These are phyloP conservation scores for Combretum micranthum DNA, from an alignment of 345 rosid species.

Conservation along the genomic window DNA sequence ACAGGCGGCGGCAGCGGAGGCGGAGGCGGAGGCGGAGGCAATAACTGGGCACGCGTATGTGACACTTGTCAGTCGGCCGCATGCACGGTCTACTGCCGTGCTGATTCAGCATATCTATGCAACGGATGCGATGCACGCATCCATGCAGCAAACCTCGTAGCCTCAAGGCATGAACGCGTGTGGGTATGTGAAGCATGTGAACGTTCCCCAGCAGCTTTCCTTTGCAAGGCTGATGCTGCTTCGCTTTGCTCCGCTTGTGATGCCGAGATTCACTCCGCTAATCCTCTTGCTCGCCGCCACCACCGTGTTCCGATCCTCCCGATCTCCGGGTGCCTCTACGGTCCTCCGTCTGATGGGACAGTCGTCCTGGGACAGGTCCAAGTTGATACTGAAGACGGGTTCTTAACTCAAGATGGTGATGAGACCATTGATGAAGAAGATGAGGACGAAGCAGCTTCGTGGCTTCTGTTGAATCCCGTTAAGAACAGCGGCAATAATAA, in stretches of 20 bases:
- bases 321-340: constrained; percentile 28
- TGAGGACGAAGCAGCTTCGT: constrained; percentile 73
- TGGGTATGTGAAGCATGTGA: constrained; percentile 79
- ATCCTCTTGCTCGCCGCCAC: constrained; percentile 87
- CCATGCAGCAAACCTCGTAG: constrained; percentile 69
- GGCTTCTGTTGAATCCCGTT: constrained; percentile 61
- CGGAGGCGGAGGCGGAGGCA: constrained; percentile 13
- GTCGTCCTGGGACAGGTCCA: constrained; percentile 14
- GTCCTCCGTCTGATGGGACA: constrained; percentile 17
- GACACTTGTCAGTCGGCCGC: constrained; percentile 72
- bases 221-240: constrained; percentile 92
- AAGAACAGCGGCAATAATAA: constrained; percentile 26
- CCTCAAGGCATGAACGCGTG: constrained; percentile 91
- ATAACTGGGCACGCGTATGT: constrained; percentile 59
- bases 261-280: constrained; percentile 83
- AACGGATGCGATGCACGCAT: constrained; percentile 55
- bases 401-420: constrained; percentile 22
- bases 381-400: constrained; percentile 24
- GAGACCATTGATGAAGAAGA: constrained; percentile 38
- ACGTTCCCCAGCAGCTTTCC: constrained; percentile 73
- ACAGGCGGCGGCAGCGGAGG: constrained; percentile 6
- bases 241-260: constrained; percentile 78
- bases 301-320: constrained; percentile 73
- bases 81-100: constrained; percentile 74
- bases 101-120: constrained; percentile 76